phyloP scores from a whole-genome alignment of 805 yeast genomes.

The Monosporozyma yasuniensis region DNA sequence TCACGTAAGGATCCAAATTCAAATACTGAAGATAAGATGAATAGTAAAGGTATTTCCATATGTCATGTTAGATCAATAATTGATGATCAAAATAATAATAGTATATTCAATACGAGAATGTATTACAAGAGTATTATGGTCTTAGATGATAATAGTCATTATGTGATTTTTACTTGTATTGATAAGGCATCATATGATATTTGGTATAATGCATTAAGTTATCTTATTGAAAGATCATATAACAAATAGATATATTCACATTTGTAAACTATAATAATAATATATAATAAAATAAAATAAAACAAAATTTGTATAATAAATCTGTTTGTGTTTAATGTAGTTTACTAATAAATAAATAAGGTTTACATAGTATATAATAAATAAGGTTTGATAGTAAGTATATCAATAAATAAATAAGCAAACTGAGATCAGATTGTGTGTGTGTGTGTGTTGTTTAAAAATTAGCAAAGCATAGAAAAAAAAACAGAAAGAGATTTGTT shows the following conservation, averaged over 20 bases:
- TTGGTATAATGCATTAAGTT: conserved; percentile 81
- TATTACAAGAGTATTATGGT: conserved; percentile 78
- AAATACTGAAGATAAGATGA: not conserved
- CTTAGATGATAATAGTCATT: conserved; percentile 51
- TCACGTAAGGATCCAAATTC: conserved; percentile 33
- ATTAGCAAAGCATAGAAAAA: not conserved
- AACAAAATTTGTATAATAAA: not conserved
- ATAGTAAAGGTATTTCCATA: conserved; percentile 5
- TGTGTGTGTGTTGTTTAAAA: no score
- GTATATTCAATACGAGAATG: conserved; percentile 38
- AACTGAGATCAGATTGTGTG: not conserved
- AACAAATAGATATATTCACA: no score
- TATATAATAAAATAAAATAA: conserved; percentile 1
- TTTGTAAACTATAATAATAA: no score
- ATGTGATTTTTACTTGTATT: conserved; percentile 74
- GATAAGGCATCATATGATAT: conserved; percentile 80
- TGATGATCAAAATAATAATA: not conserved
- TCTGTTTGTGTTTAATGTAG: no score
- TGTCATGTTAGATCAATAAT: conserved; percentile 45
- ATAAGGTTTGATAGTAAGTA: not conserved
- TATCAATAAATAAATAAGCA: conserved; percentile 3
- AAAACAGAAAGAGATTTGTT: not conserved
- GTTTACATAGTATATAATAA: not conserved
- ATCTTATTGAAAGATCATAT: conserved; percentile 56
- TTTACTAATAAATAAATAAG: no score